Base-by-base conservation (phyloP, 1,139 yeast species). In the Saccharomyces hybrid region DNA sequence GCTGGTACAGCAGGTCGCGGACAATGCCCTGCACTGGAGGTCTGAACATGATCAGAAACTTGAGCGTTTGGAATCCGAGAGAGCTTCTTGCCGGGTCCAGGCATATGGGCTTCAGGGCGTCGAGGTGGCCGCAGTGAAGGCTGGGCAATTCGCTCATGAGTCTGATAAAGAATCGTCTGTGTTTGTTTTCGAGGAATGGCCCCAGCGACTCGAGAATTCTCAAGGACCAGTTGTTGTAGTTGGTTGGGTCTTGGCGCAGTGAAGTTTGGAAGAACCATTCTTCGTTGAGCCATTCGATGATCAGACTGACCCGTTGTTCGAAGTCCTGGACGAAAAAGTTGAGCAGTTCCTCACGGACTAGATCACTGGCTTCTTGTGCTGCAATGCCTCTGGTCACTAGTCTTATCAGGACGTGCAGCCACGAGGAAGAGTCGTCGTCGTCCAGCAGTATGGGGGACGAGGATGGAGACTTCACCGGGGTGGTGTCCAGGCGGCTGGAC, bases 281-380 rank as follows among this genome's bases (percentile, higher is more conserved):
- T 70, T 93, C 99, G 63, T 88, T 91, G 53, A 95, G 74, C 99
- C 99, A 95, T 58, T 87, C 90, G 42, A 91, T 82, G n/a, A 88
- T 82, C 44, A 86, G 73, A 58, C 88, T 96, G 14, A 91, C 78
- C 47, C 93, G 75, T 13, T 76, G 77, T 56, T 87, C 85, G 60
- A 91, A 85, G 64, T 86, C 88, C 20, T 80, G 84, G 64, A 89
- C 76, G 56, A 89, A 85, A 67, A 85, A 87, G 46, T 82, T 83
- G 59, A 86, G 84, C 7, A 95, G 73, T 13, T 88, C 81, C 14
- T 79, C 81, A 59, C 97, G 76, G 14, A 91, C 80, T 63, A 82
- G 68, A 55, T 82, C 80, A 55, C 88, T 76, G 64, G 84, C 71
- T 8, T 67, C 66, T 7, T 63, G 63, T 34, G 61, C 61, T 5